Percentiles rank a stretch among this genome's conserved stretches.
Evolutionary conservation across 345 rosid species (phyloP).

Genomic region (Laguncularia racemosa): DNA sequence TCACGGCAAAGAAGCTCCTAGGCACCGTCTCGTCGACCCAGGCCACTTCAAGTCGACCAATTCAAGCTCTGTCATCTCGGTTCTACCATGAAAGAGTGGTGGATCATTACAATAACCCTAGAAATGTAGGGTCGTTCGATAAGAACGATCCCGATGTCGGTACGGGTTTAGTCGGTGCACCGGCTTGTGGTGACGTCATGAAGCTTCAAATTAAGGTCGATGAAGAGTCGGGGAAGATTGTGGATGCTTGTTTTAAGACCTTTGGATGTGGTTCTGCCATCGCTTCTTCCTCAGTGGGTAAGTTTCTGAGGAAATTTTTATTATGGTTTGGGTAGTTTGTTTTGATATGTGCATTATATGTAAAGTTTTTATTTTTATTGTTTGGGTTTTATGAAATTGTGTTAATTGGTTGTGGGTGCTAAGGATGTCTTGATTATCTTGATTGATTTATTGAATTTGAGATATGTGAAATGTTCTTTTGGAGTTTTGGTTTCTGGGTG

Average conservation of each 20-base stretch:
- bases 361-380: background rate
- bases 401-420: no score
- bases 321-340: background rate
- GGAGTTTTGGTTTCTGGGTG: background rate
- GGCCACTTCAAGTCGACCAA: slow-evolving; percentile 15
- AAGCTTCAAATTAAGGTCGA: slow-evolving; percentile 95
- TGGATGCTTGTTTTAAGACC: slow-evolving; percentile 94
- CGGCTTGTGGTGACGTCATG: slow-evolving; percentile 99
- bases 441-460: no score
- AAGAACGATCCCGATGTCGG: slow-evolving; percentile 83
- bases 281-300: slow-evolving; percentile 95
- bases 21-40: slow-evolving; percentile 20
- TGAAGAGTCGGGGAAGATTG: slow-evolving; percentile 70
- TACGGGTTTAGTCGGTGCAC: slow-evolving; percentile 96
- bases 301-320: slow-evolving; percentile 3
- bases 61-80: slow-evolving; percentile 26
- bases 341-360: background rate
- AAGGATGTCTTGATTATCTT: no score
- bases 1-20: slow-evolving; percentile 36
- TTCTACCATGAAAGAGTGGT: slow-evolving; percentile 87
- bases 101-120: slow-evolving; percentile 91
- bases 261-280: slow-evolving; percentile 99
- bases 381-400: no score
- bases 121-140: slow-evolving; percentile 94
- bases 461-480: no score